Evolutionary conservation across 768 basidiomycete genomes (phyloP).

Genomic region (Tylopilus sp.): DNA sequence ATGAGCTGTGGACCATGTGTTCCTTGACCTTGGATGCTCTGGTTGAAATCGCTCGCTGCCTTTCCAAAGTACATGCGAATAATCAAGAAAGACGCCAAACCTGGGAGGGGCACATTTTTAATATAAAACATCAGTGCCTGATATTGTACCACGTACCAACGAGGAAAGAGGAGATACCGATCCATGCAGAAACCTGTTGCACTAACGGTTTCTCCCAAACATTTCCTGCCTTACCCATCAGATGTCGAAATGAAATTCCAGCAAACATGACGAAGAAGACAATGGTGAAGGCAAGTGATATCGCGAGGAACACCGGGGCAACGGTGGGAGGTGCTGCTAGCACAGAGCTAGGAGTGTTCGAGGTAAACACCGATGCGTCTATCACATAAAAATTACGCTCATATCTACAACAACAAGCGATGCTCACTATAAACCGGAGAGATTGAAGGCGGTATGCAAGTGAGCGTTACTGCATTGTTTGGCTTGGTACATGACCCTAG

Average conservation of each 20-base stretch:
- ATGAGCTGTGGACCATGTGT: conserved; percentile 53
- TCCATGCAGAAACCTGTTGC: conserved; percentile 64
- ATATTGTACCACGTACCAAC: conserved; percentile 44
- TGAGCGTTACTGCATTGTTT: conserved; percentile 45
- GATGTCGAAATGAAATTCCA: conserved; percentile 61
- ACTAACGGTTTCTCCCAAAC: conserved; percentile 54
- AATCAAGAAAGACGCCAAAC: conserved; percentile 65
- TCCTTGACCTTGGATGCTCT: conserved; percentile 51
- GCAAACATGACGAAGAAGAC: conserved; percentile 67
- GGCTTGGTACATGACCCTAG: conserved; percentile 66
- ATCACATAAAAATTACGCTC: not conserved
- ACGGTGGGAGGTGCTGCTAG: conserved; percentile 59
- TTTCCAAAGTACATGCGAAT: conserved; percentile 81
- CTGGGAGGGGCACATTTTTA: conserved; percentile 32
- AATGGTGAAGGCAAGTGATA: conserved; percentile 53
- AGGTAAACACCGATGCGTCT: conserved; percentile 68
- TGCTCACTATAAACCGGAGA: conserved; percentile 60
- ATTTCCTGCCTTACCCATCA: conserved; percentile 51
- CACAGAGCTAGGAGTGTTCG: conserved; percentile 50
- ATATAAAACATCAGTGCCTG: not conserved
- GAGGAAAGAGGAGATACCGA: conserved; percentile 74
- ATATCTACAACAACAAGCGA: not conserved
- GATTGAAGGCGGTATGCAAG: conserved; percentile 54
- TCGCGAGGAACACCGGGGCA: conserved; percentile 61
- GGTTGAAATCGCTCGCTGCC: conserved; percentile 74